Evolutionary conservation across 257 asterid genomes (phyloP), one percentile per base, ranked within the genome.

Genomic region (Leonotis leonurus): DNA sequence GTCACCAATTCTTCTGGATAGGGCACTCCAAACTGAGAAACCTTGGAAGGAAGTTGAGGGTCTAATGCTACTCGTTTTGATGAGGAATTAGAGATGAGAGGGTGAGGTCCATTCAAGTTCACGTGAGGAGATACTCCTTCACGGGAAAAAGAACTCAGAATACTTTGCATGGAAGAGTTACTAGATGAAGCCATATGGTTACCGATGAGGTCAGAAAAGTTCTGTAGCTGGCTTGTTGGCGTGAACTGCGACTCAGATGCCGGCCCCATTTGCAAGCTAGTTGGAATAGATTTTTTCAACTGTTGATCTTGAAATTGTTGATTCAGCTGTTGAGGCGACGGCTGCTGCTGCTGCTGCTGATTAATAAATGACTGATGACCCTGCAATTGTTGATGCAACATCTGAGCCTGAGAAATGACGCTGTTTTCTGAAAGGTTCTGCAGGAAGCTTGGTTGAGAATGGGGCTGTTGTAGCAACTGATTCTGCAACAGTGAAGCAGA

Each of bases 1-100:
- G 69, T 71, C 37, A 75, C 68, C 70, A 85, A 64, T 63, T 73
- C 90, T 22, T 80, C 96, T 2, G 77, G 77, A 70, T 77, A 80
- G 29, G 95, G 82, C 62, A 75, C 73, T 17, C 71, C 84, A 29
- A 80, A 86, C 58, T 79, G 90, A 60, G 85, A 69, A 68, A 50
- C 81, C 66, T 78, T 75, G 29, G 91, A 69, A 59, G 86, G 70
- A 70, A 79, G 64, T 41, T 81, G 95, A 56, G 90, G 84, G 67
- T 82, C 97, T 50, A 89, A 41, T 1, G 95, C 95, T 18, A 80
- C 71, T 65, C 95, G 81, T 77, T 92, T 92, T 9, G 95, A 76
- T 17, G 86, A 71, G 57, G 84, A 80, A 62, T 78, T 76, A 58
- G 95, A 82, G 52, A 60, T 74, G 4, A 80, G 46, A 59, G 88